Conservation (phyloP, 169 alveolate species). For the Babesia divergens region DNA sequence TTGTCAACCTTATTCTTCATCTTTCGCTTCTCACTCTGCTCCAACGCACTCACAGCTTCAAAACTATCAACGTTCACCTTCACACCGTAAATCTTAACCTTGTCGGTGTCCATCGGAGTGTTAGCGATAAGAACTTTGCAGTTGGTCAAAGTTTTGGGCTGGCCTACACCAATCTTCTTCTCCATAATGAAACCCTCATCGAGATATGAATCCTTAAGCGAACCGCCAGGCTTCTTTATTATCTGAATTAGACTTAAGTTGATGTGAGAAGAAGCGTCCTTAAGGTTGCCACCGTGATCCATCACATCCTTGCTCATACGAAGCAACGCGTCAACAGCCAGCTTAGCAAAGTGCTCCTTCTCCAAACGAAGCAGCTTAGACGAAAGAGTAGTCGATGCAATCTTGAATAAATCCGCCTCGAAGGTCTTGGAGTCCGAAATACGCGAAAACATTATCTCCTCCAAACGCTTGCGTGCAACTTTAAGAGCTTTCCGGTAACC, state of each 20-base stretch:
- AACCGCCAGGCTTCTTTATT: constrained; percentile 97
- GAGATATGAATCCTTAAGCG: constrained; percentile 93
- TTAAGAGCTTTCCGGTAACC: constrained; percentile 90
- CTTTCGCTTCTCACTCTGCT: constrained; percentile 95
- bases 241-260: constrained; percentile 89
- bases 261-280: constrained; percentile 68
- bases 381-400: constrained; percentile 97
- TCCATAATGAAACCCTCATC: constrained; percentile 99
- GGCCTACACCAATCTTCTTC: constrained; percentile 93
- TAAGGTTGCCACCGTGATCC: constrained; percentile 18
- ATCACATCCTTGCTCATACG: constrained; percentile 86
- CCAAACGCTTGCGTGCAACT: constrained; percentile 87
- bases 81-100: constrained; percentile 98
- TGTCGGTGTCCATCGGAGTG: constrained; percentile 99
- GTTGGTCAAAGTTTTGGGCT: constrained; percentile 87
- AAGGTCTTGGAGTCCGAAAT: constrained; percentile 77
- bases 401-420: constrained; percentile 89
- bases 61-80: constrained; percentile 96
- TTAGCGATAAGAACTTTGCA: constrained; percentile 93
- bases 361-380: constrained; percentile 94
- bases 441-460: constrained; percentile 82
- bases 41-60: constrained; percentile 96
- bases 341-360: constrained; percentile 92
- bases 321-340: constrained; percentile 97
- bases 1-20: constrained; percentile 96